These are phyloP conservation scores for Neofusicoccum ribis DNA, from an alignment of 2,329 filamentous ascomycete genomes.

Conservation along the genomic window DNA sequence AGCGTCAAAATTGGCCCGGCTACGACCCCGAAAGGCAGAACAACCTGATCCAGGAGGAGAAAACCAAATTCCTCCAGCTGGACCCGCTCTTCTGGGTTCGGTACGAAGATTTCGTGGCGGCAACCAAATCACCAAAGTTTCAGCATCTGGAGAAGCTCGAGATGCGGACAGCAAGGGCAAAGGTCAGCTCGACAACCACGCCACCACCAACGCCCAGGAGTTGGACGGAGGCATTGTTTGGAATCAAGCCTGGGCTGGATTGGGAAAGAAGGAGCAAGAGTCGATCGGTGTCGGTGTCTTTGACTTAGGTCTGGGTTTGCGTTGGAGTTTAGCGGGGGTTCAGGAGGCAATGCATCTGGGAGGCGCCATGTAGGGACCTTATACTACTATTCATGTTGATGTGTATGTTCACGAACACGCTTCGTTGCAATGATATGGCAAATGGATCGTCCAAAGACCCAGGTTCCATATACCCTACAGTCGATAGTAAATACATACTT, in stretches of 20 bases:
- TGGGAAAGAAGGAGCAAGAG: conserved; percentile 13
- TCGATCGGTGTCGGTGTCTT: conserved; percentile 15
- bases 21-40: conserved; percentile 31
- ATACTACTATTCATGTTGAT: conserved; percentile 14
- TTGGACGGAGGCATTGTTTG: conserved; percentile 20
- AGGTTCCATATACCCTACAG: conserved; percentile 15
- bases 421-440: conserved; percentile 16
- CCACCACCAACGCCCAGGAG: conserved; percentile 19
- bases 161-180: conserved; percentile 17
- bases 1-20: conserved; percentile 38
- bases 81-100: conserved; percentile 24
- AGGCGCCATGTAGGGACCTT: conserved; percentile 15
- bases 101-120: conserved; percentile 23
- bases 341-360: conserved; percentile 6
- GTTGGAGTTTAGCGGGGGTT: conserved; percentile 6
- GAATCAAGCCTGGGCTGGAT: conserved; percentile 19
- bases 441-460: conserved; percentile 7
- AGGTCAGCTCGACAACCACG: conserved; percentile 10
- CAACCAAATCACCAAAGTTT: neutral
- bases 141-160: conserved; percentile 14
- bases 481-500: conserved; percentile 17
- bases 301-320: conserved; percentile 10
- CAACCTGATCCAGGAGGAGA: conserved; percentile 17
- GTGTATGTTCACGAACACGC: conserved; percentile 17
- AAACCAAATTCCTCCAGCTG: conserved; percentile 22